A percentile compares a stretch with the other conserved stretches of the same genome.
Conservation (phyloP, 1,284 basidiomycete genomes). For the Ustilago xerochloae region DNA sequence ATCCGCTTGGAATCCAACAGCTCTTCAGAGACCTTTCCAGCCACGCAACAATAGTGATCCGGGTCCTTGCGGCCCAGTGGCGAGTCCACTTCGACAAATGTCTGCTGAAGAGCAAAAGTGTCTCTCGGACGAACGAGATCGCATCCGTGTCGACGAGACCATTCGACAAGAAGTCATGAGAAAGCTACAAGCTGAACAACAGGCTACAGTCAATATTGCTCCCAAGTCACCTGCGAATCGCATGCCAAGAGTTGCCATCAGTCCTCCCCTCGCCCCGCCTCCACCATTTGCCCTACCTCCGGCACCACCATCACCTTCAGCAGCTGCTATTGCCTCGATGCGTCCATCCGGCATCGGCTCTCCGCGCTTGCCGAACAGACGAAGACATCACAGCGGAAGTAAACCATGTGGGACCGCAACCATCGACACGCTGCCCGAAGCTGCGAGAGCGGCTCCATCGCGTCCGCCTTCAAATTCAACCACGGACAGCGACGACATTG, state of each 20-base stretch:
- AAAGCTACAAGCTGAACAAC: slow-evolving; percentile 20
- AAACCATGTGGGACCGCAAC: not conserved
- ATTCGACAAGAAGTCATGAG: slow-evolving; percentile 28
- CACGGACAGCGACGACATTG: too few relatives aligned
- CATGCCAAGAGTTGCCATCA: slow-evolving; percentile 1
- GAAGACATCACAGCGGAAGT: not conserved
- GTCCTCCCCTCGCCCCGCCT: slow-evolving; percentile 21
- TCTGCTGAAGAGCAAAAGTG: slow-evolving; percentile 1
- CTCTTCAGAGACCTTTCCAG: not conserved
- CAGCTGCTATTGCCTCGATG: not conserved
- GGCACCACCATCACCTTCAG: slow-evolving; percentile 3
- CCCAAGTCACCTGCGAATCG: not conserved
- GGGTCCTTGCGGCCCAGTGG: not conserved
- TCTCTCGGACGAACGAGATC: slow-evolving; percentile 9
- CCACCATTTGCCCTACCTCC: slow-evolving; percentile 33
- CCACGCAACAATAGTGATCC: not conserved
- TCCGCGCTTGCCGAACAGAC: not conserved
- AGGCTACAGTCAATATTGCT: not conserved
- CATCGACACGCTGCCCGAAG: not conserved
- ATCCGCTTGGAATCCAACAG: not conserved
- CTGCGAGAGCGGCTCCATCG: too few relatives aligned
- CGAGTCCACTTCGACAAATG: not conserved
- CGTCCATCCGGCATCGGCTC: not conserved
- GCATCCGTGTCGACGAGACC: slow-evolving; percentile 21
- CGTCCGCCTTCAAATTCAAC: not conserved